Evolutionary conservation across 257 asterid genomes (phyloP), one percentile per base, ranked within the genome.

Genomic region (Capsicum pubescens): DNA sequence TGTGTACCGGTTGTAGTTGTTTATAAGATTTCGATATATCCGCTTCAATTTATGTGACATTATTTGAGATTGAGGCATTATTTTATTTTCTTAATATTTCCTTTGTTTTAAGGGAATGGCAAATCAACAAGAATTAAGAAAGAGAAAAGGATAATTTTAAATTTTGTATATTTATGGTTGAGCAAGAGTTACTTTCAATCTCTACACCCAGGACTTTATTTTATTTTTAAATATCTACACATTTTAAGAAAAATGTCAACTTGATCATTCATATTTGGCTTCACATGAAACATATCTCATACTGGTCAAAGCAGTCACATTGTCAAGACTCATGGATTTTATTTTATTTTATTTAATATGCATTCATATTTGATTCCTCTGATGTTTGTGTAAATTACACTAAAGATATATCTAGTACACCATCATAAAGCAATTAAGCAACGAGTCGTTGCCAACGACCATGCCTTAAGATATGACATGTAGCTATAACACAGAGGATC

Each of bases 401-500:
- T 44, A 6, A 44, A 44, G 48, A 44, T 44, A 44, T 44, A 44
- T 6, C 8, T 57, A 26, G 32, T 26, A 26, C 15, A 15, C 63
- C 21, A 60, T 19, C 32, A 60, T 19, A 8, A 7, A 19, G 14
- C 26, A 60, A 60, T 60, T 17, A 59, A 35, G 50, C 32, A 39
- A 39, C 19, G 52, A 9, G 32, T 26, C 32, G 32, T 26, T 26
- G 32, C 32, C 32, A 26, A 26, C 17, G 3, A 81, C 82, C 86
- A 69, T 85, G 87, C 83, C 83, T 39, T 50, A 68, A 82, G 89
- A 26, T 26, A 26, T 81, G 88, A 86, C 88, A 85, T 86, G 72
- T 87, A 59, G 69, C 72, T 56, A 39, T 59, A 63, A 68, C 79
- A 63, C 66, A 72, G 9, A 86, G 32, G 32, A 26, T 26, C 2